These are phyloP conservation scores for Coemansia sp. DNA, from an alignment of 192 early-diverging fungal genomes.

Conservation along the genomic window DNA sequence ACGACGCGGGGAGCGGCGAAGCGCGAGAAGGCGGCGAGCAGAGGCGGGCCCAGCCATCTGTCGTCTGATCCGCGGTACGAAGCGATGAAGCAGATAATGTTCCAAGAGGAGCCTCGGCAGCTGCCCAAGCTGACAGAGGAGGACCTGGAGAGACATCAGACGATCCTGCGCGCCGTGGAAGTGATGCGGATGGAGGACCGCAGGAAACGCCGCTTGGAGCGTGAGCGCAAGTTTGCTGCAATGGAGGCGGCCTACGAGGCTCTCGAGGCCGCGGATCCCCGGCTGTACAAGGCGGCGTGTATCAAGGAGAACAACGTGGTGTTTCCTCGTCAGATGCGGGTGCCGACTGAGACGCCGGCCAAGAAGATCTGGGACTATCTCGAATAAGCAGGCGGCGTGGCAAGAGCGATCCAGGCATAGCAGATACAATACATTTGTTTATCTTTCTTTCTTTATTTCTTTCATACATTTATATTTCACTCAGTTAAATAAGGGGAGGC, in stretches of 20 bases:
- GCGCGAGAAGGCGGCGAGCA: constrained; percentile 6
- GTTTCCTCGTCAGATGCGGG: constrained; percentile 71
- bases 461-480: background rate
- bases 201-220: constrained; percentile 42
- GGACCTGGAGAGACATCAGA: constrained; percentile 62
- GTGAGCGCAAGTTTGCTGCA: constrained; percentile 59
- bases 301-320: constrained; percentile 56
- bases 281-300: constrained; percentile 64
- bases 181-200: constrained; percentile 55
- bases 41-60: constrained; percentile 16
- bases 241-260: constrained; percentile 66
- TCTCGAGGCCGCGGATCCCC: constrained; percentile 57
- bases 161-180: constrained; percentile 71
- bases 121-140: constrained; percentile 50
- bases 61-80: constrained; percentile 60
- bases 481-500: constrained; percentile 1
- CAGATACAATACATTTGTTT: no score
- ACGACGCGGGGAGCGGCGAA: constrained; percentile 5
- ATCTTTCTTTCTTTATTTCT: background rate
- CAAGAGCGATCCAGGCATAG: no score
- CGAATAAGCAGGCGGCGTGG: constrained; percentile 3
- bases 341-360: constrained; percentile 71
- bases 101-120: constrained; percentile 55
- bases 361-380: constrained; percentile 67
- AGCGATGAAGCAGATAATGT: constrained; percentile 70